Evolutionary conservation across 139 green algal species (phyloP), one percentile per base, ranked within the genome.

Genomic region (Edaphochlamys debaryana): DNA sequence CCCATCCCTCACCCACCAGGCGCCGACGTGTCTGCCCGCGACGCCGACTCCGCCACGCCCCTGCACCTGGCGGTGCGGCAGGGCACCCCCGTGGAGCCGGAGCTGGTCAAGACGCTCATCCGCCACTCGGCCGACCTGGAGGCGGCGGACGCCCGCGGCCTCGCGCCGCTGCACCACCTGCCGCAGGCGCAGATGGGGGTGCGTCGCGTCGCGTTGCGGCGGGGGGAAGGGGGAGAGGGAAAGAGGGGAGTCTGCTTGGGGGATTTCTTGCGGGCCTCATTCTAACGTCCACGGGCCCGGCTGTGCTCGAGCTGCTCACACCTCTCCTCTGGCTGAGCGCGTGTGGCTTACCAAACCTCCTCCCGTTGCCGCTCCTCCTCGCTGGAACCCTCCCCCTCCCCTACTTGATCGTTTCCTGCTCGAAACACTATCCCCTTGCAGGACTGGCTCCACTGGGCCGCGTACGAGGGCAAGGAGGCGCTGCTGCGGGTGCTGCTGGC

Each of bases 71-170:
- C 68, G 11, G 69, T 78, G 8, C 68, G 69, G 5, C 5, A 9
- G 15, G 69, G 54, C 63, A 40, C 40, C 48, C 63, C 77, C 3
- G 64, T 83, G 45, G 77, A 83, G 32, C 63, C 77, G 23, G 77
- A 83, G 77, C 63, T 83, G 66, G 77, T 83, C 17, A 83, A 83
- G 77, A 83, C 77, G 77, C 77, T 83, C 15, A 50, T 83, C 32
- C 77, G 77, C 11, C 77, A 74, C 42, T 40, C 52, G 20, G 77
- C 77, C 8, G 66, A 75, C 36, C 34, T 83, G 77, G 42, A 67
- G 63, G 22, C 15, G 34, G 5, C 4, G 34, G 64, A 83, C 62
- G 36, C 19, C 15, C 17, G 22, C 5, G 77, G 77, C n/a, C 19
- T 75, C 34, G 29, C 23, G 45, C 77, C 77, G 64, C 64, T 83